phyloP scores from a whole-genome alignment of 202 grass and related monocot genomes.

The Dendrocalamus latiflorus region DNA sequence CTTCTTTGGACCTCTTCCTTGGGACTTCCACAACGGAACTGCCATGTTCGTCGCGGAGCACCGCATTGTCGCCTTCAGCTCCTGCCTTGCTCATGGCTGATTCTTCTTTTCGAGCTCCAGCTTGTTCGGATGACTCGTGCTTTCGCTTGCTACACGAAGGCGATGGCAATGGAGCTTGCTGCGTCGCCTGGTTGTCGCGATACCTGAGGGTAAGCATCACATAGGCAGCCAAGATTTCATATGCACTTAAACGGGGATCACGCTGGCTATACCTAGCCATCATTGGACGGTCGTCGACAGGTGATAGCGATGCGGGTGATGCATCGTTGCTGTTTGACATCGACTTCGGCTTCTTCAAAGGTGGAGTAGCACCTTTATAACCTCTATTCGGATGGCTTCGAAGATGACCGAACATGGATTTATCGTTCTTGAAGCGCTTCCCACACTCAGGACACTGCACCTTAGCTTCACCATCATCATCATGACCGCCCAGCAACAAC shows the following conservation, averaged over 20 bases:
- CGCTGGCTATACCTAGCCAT: neutral
- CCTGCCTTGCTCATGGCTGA: neutral
- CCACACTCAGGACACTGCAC: conserved; percentile 20
- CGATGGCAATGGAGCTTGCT: neutral
- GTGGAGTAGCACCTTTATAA: conserved; percentile 29
- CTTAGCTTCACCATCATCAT: neutral
- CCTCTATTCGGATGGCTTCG: conserved; percentile 33
- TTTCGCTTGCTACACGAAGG: neutral
- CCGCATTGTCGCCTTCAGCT: neutral
- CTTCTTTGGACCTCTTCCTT: neutral
- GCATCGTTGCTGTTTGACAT: too few species aligned
- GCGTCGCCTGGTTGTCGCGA: neutral
- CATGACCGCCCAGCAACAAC: neutral
- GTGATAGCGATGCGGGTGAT: too few species aligned
- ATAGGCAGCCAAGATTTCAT: neutral
- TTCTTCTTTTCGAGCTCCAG: too few species aligned
- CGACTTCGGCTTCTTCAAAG: neutral
- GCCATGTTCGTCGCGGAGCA: neutral
- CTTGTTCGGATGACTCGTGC: neutral
- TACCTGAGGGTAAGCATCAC: neutral
- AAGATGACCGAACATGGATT: conserved; percentile 36
- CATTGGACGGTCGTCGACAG: too few species aligned
- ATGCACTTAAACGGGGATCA: neutral
- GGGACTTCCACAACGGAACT: neutral
- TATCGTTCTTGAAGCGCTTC: conserved; percentile 25